These are phyloP conservation scores for Sphaceloma murrayae DNA, from an alignment of 2,329 filamentous ascomycete genomes.

Conservation along the genomic window DNA sequence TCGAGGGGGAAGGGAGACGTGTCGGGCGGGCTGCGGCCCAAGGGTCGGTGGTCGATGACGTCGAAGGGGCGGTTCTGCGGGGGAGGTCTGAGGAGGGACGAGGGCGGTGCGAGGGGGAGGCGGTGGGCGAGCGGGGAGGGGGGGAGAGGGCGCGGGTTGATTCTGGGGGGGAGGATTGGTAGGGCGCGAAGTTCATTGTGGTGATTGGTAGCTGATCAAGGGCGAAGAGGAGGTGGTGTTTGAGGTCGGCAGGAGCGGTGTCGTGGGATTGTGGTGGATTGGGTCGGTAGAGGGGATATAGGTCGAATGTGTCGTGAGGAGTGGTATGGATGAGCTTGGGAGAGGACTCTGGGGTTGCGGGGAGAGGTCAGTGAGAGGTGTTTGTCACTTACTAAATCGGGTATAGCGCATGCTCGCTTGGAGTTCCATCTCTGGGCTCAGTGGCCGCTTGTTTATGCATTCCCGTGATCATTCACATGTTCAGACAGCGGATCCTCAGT, in stretches of 20 bases:
- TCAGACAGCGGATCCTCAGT: too few species aligned
- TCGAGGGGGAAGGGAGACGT: conserved; percentile 32
- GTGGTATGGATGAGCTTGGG: too few species aligned
- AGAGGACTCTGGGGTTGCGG: too few species aligned
- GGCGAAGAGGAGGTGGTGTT: neutral
- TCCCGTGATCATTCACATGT: too few species aligned
- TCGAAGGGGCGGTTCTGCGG: conserved; percentile 24
- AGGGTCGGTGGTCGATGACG: conserved; percentile 30
- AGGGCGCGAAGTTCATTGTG: conserved; percentile 86
- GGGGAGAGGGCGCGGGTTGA: conserved; percentile 71
- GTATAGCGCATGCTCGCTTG: too few species aligned
- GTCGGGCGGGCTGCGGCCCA: conserved; percentile 33
- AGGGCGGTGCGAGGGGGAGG: conserved; percentile 35
- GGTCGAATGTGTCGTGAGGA: too few species aligned
- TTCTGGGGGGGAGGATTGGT: conserved; percentile 87
- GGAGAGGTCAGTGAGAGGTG: too few species aligned
- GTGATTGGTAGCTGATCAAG: neutral
- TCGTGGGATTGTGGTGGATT: too few species aligned
- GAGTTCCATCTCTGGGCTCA: too few species aligned
- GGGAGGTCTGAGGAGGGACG: conserved; percentile 18
- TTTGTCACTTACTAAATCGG: too few species aligned
- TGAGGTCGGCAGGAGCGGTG: too few species aligned
- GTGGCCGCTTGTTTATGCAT: too few species aligned
- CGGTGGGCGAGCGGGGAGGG: conserved; percentile 48
- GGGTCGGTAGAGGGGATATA: neutral